Base-by-base conservation (phyloP, 1,284 basidiomycete species). In the Trametes sp. region DNA sequence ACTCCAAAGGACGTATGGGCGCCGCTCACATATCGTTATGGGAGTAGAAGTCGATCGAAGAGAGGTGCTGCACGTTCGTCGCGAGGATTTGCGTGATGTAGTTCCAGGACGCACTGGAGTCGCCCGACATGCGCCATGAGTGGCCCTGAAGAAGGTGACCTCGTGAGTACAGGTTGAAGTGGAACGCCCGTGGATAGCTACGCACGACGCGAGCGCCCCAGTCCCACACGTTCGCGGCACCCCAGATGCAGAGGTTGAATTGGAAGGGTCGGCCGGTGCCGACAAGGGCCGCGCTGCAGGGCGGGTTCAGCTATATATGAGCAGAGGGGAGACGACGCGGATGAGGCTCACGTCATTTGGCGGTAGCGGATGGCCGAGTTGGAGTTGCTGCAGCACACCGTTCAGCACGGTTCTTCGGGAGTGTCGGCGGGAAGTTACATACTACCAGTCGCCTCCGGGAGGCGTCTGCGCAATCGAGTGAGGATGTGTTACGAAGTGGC, bases 361-460 rank as follows among this genome's bases (percentile, higher is more conserved):
- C 83, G 81, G 71, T 82, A 86, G 24, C 84, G 81, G 59, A 84
- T 80, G 21, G 80, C 83, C 19, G 83, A 82, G 66, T 86, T 85
- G 4, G 84, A 86, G 66, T 85, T 81, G 71, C 84, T 85, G 61
- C 13, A 24, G 28, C 16, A 10, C 28, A 50, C 6, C 5, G n/a
- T 14, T 38, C 14, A 44, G 41, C 21, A 21, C 21, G n/a, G 5
- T 24, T 13, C 19, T 9, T 4, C 4, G 7, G 5, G 41, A 23
- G 7, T 8, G 21, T 6, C 45, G 42, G 29, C 24, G n/a, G 49
- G 16, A 28, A 35, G 31, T 46, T 2, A 80, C 82, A 63, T 73
- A 85, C 84, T 85, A 85, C 78, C 81, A 85, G 60, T 85, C 80
- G 33, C 76, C 77, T 13, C 72, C 74, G 26, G 74, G 80, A 45